Evolutionary conservation across 2,329 filamentous ascomycete genomes (phyloP).

Genomic region (Fusarium sp.): DNA sequence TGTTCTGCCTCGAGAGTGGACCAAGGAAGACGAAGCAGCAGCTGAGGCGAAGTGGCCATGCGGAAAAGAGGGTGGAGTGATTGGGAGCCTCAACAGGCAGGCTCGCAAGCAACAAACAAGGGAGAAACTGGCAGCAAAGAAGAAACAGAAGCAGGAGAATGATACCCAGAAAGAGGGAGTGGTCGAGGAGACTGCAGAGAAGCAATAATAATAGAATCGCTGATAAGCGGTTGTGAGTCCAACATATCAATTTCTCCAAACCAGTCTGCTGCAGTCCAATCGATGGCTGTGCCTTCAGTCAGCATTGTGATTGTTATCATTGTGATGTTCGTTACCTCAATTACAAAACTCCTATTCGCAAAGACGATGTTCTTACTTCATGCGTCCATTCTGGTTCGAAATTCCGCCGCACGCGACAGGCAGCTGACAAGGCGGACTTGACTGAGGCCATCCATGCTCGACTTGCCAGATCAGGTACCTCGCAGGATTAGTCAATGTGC

Average conservation of each 20-base stretch:
- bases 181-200: conserved; percentile 22
- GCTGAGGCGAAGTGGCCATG: conserved; percentile 73
- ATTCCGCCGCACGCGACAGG: conserved; percentile 18
- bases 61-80: conserved; percentile 61
- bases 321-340: conserved; percentile 6
- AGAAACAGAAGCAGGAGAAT: conserved; percentile 49
- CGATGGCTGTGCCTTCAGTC: neutral
- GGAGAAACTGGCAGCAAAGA: conserved; percentile 59
- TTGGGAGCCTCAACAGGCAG: conserved; percentile 64
- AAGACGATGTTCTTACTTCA: neutral
- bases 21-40: conserved; percentile 78
- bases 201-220: conserved; percentile 22
- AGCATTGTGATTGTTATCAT: conserved; percentile 5
- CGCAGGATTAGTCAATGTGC: conserved; percentile 20
- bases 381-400: conserved; percentile 3
- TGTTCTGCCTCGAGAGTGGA: conserved; percentile 87
- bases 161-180: conserved; percentile 37
- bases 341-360: neutral
- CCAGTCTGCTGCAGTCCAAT: neutral
- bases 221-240: conserved; percentile 3
- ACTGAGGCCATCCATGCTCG: conserved; percentile 20
- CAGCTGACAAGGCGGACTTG: conserved; percentile 28
- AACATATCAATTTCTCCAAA: neutral
- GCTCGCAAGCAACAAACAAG: conserved; percentile 66
- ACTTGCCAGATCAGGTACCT: conserved; percentile 30